Percentiles rank a stretch among this genome's conserved stretches.
These are phyloP conservation scores for Arachis hypogaea DNA, from an alignment of 306 rosid genomes.

Conservation along the genomic window DNA sequence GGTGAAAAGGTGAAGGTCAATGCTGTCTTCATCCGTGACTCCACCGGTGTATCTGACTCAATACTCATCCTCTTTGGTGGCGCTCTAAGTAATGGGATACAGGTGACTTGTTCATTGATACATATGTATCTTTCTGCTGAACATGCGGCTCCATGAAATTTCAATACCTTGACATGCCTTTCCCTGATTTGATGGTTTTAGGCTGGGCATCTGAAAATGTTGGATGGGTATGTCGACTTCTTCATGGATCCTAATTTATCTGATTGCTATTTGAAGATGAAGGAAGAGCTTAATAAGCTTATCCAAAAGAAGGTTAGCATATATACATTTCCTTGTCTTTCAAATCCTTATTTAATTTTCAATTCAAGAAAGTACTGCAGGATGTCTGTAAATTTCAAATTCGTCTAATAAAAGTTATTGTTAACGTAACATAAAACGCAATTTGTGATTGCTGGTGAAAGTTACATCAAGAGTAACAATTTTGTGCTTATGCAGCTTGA, in stretches of 20 bases:
- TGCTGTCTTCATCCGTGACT: slow-evolving; percentile 92
- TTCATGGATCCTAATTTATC: slow-evolving; percentile 92
- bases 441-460: neutral
- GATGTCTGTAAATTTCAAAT: slow-evolving; percentile 12
- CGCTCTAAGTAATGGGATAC: slow-evolving; percentile 65
- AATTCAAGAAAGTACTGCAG: neutral
- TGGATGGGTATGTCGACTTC: slow-evolving; percentile 81
- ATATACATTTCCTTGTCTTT: slow-evolving; percentile 8
- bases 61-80: slow-evolving; percentile 87
- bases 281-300: slow-evolving; percentile 82
- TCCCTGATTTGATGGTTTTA: slow-evolving; percentile 35
- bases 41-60: slow-evolving; percentile 95
- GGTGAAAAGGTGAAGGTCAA: slow-evolving; percentile 95
- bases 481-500: slow-evolving; percentile 64
- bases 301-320: slow-evolving; percentile 79
- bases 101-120: slow-evolving; percentile 56
- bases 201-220: slow-evolving; percentile 95
- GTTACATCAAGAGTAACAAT: slow-evolving; percentile 17
- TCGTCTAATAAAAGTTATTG: neutral
- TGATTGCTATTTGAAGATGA: slow-evolving; percentile 87
- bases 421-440: neutral
- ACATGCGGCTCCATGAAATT: slow-evolving; percentile 25
- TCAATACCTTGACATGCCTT: slow-evolving; percentile 20
- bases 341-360: slow-evolving; percentile 29
- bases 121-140: slow-evolving; percentile 11